A percentile compares a stretch with the other conserved stretches of the same genome.
These are phyloP conservation scores for Vigna radiata DNA, from an alignment of 306 rosid species.

Conservation along the genomic window DNA sequence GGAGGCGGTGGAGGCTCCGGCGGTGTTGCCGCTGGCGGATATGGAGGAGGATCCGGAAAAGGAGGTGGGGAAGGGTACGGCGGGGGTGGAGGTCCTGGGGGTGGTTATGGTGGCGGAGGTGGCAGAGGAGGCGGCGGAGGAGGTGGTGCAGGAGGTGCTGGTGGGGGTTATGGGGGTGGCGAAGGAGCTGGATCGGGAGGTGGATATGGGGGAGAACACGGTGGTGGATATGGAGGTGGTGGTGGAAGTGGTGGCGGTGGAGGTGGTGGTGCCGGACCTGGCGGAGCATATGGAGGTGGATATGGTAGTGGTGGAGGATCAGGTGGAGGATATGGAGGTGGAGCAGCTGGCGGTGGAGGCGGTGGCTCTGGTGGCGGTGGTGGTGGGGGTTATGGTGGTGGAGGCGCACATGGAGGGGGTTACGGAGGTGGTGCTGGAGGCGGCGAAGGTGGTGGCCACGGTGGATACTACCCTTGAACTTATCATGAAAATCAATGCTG, in stretches of 20 bases:
- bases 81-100: slow-evolving; percentile 31
- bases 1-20: slow-evolving; percentile 54
- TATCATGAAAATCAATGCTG: neutral
- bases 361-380: neutral
- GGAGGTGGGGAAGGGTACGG: slow-evolving; percentile 58
- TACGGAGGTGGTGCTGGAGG: slow-evolving; percentile 8
- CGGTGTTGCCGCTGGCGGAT: slow-evolving; percentile 43
- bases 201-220: slow-evolving; percentile 12
- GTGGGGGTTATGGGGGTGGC: slow-evolving; percentile 47
- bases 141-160: slow-evolving; percentile 42
- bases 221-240: slow-evolving; percentile 55
- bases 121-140: slow-evolving; percentile 45
- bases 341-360: neutral
- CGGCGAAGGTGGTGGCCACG: slow-evolving; percentile 9
- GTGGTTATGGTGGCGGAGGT: slow-evolving; percentile 46
- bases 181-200: slow-evolving; percentile 28
- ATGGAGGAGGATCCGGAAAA: slow-evolving; percentile 48
- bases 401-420: neutral
- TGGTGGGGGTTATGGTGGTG: neutral
- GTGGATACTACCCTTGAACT: neutral
- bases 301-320: neutral
- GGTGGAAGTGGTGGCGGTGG: slow-evolving; percentile 21
- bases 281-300: neutral
- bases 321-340: slow-evolving; percentile 12
- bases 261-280: neutral